Conservation (phyloP, 192 early-diverging fungal species). For the Coemansia sp. region DNA sequence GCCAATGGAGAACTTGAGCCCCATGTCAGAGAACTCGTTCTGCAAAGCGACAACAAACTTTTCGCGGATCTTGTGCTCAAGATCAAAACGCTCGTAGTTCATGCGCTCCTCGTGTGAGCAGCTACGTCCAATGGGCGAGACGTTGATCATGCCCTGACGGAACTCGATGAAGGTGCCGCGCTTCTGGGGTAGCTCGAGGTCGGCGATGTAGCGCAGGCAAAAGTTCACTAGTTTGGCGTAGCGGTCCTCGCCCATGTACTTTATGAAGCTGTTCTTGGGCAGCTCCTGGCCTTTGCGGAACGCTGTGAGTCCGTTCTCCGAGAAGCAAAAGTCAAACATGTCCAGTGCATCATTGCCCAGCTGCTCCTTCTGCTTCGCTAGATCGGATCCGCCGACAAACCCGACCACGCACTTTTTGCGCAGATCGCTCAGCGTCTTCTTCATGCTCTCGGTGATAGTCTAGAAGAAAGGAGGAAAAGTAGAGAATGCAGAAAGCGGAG, state of each 20-base stretch:
- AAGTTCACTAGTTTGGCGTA: constrained; percentile 94
- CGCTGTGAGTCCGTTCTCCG: constrained; percentile 97
- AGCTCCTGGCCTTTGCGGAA: constrained; percentile 72
- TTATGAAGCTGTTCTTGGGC: constrained; percentile 80
- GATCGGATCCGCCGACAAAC: constrained; percentile 96
- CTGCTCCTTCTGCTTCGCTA: constrained; percentile 95
- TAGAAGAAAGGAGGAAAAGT: constrained; percentile 29
- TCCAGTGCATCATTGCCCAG: constrained; percentile 72
- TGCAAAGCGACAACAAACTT: constrained; percentile 84
- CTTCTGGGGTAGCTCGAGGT: constrained; percentile 92
- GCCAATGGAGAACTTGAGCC: constrained; percentile 94
- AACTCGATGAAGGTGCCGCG: constrained; percentile 98
- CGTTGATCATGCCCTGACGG: constrained; percentile 99
- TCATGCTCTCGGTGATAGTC: constrained; percentile 79
- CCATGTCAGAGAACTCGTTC: constrained; percentile 81
- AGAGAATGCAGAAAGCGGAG: background rate
- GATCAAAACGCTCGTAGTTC: constrained; percentile 91
- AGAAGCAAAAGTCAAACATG: constrained; percentile 94
- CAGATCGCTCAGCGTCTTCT: constrained; percentile 70
- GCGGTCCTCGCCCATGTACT: constrained; percentile 87
- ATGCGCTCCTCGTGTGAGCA: constrained; percentile 88
- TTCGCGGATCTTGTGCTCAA: constrained; percentile 78
- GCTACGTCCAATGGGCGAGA: constrained; percentile 96
- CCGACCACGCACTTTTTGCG: constrained; percentile 91
- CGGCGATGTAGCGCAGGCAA: constrained; percentile 90